Conservation (phyloP, 2,329 filamentous ascomycete genomes). For the Fusarium nisikadoi region DNA sequence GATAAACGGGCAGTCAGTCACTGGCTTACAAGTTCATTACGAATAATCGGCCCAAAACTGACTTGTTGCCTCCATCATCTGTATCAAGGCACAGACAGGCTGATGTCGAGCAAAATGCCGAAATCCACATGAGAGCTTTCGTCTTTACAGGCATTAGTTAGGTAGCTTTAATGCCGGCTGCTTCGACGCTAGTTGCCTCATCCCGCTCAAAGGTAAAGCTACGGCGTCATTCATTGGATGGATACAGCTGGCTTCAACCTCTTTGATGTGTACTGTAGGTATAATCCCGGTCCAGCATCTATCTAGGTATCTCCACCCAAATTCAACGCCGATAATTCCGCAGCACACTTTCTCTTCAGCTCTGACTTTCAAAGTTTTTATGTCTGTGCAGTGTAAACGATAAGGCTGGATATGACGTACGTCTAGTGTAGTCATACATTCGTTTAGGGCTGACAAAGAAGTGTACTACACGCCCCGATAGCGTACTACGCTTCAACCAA, state of each 20-base stretch:
- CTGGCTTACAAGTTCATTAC: not conserved
- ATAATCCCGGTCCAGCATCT: not conserved
- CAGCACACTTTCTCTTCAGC: not conserved
- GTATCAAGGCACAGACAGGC: not conserved
- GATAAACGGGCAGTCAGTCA: constrained; percentile 3
- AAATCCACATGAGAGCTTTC: not conserved
- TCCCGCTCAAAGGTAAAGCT: not conserved
- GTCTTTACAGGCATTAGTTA: not conserved
- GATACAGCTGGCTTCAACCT: not conserved
- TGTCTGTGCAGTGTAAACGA: not conserved
- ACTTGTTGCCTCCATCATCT: not conserved
- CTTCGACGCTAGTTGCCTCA: constrained; percentile 10
- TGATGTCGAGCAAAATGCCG: not conserved
- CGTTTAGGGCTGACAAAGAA: constrained; percentile 14
- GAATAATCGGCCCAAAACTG: not conserved
- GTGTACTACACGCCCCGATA: not conserved
- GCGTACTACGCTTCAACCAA: not conserved
- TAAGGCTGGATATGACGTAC: constrained; percentile 26
- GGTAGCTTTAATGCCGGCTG: constrained; percentile 8
- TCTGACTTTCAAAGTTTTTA: not conserved
- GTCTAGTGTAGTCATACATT: not conserved
- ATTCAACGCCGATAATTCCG: constrained; percentile 17
- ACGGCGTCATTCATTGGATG: constrained; percentile 15
- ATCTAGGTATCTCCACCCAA: not conserved
- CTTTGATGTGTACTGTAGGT: not conserved